Evolutionary conservation across 2,329 filamentous ascomycete genomes (phyloP).

Genomic region (Juglanconis sp.): DNA sequence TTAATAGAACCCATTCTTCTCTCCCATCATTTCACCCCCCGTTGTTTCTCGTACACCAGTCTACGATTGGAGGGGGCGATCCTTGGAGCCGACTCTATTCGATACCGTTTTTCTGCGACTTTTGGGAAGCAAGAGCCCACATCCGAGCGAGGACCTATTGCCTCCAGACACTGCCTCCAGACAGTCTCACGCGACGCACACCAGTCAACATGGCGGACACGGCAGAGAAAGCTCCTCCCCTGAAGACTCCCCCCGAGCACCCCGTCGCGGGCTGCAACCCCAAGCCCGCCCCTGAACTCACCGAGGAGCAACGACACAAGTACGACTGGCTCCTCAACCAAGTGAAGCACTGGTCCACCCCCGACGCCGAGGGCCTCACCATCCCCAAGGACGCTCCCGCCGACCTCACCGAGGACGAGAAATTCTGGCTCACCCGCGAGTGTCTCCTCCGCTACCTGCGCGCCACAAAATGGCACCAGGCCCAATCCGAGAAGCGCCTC

Average conservation of each 20-base stretch:
- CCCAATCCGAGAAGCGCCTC: conserved; percentile 75
- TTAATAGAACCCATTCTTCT: neutral
- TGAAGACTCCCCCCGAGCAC: conserved; percentile 55
- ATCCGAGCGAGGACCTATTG: no score
- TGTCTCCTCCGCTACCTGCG: conserved; percentile 90
- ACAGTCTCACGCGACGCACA: neutral
- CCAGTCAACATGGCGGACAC: neutral
- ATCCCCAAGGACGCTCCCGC: conserved; percentile 57
- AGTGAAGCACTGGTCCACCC: conserved; percentile 60
- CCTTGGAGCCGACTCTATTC: no score
- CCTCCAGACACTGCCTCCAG: no score
- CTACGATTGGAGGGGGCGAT: no score
- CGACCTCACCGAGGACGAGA: conserved; percentile 70
- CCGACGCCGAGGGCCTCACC: conserved; percentile 5
- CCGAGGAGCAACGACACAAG: conserved; percentile 74
- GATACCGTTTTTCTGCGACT: no score
- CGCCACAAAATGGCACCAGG: conserved; percentile 83
- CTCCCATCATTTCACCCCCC: no score
- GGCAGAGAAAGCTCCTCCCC: conserved; percentile 6
- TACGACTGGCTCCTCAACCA: conserved; percentile 73
- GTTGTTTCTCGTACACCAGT: no score
- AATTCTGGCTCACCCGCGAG: conserved; percentile 86
- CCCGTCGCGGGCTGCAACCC: conserved; percentile 59
- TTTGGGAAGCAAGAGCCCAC: no score
- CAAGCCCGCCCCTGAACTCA: conserved; percentile 56